A percentile compares a stretch with the other conserved stretches of the same genome.
Conservation (phyloP, 371 early-diverging fungal genomes). For the Syncephalis fuscata region DNA sequence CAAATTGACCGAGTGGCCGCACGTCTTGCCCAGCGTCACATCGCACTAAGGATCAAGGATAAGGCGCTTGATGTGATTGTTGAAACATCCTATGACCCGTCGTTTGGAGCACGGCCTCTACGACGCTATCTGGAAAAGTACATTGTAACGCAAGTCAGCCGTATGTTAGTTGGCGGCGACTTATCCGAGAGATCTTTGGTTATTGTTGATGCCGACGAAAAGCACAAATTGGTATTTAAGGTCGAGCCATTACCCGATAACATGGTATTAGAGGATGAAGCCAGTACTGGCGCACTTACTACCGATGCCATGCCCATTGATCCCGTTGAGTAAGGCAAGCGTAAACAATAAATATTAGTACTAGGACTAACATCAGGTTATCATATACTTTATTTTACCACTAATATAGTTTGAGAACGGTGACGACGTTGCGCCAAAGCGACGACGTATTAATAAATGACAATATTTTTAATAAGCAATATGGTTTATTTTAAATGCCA, state of each 20-base stretch:
- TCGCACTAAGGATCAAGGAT: conserved; percentile 46
- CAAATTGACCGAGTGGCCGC: conserved; percentile 56
- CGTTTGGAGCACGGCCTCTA: conserved; percentile 64
- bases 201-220: conserved; percentile 11
- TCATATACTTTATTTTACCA: too few species aligned
- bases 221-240: conserved; percentile 9
- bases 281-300: too few species aligned
- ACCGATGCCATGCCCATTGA: too few species aligned
- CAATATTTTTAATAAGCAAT: too few species aligned
- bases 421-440: too few species aligned
- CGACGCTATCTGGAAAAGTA: conserved; percentile 43
- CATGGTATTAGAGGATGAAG: too few species aligned
- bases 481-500: too few species aligned
- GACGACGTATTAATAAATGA: too few species aligned
- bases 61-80: conserved; percentile 61
- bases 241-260: background rate
- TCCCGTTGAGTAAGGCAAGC: too few species aligned
- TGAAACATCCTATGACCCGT: conserved; percentile 64
- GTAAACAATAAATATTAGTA: too few species aligned
- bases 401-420: too few species aligned
- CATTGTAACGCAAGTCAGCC: conserved; percentile 53
- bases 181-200: conserved; percentile 24
- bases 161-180: conserved; percentile 41
- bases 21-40: conserved; percentile 56
- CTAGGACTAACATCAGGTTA: too few species aligned